Base-by-base conservation (phyloP, 2,329 filamentous ascomycete genomes). In the Hirsutella minnesotensis region DNA sequence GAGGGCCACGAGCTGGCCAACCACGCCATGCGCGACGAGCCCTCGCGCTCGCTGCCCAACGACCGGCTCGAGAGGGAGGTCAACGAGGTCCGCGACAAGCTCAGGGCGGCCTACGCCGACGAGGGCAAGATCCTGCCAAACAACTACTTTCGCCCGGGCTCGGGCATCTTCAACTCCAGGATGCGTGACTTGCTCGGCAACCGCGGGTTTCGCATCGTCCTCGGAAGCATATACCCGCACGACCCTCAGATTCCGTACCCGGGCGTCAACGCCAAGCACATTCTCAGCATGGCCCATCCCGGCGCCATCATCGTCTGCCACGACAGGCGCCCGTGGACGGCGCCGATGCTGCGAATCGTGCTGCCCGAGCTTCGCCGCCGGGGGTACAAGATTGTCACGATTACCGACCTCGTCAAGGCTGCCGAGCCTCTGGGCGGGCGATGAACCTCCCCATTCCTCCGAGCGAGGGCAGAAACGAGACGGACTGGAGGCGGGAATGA, bases 1-100 rank as follows among this genome's bases (percentile, higher is more conserved):
- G 66, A 63, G 39, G 80, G 79, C 19, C 76, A 83, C 58, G 83
- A 88, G 66, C 68, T 95, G 3, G 88, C 76, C 20, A 95, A 95
- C 63, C 88, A 95, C 62, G 88, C 84, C 9, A 89, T 92, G 86
- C 75, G 79, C 58, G 88, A 95, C 61, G 86, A 92, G 66, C 79
- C 86, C 0, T 82, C 81, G 9, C 70, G 75, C 37, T 67, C 67
- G 0, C 67, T 94, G 21, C 62, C 68, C 34, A 70, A 79, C 41
- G 65, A 64, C 1, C 70, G 74, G 47, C 72, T 95, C 1, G 63
- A 68, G 30, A 55, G 58, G 1, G 77, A 94, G 65, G 80, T 94
- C 41, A 56, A 61, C 12, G 51, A 69, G 10, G 86, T 94, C 15
- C 78, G 86, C 51, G 57, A 49, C 0, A 67, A 75, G 54, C 75